Evolutionary conservation across 2,329 filamentous ascomycete species (phyloP).

Genomic region (Microsporum canis): DNA sequence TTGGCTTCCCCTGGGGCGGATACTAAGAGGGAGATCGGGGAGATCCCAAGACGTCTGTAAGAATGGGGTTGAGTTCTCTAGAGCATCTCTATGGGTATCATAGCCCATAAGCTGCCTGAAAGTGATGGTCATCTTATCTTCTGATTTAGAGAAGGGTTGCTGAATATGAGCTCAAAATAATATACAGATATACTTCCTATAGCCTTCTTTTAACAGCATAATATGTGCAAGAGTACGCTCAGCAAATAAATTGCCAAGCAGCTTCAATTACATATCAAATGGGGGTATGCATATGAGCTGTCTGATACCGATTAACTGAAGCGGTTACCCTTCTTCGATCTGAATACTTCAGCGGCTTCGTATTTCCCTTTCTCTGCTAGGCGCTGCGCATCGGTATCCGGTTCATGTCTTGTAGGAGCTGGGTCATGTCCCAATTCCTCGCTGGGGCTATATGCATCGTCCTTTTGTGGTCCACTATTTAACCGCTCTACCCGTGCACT

Average conservation of each 20-base stretch:
- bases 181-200: neutral
- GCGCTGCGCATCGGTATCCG: constrained; percentile 55
- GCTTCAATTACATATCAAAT: neutral
- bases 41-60: no score
- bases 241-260: neutral
- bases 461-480: constrained; percentile 27
- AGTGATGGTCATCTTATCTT: no score
- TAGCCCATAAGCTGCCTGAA: no score
- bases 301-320: constrained; percentile 46
- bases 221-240: neutral
- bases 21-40: no score
- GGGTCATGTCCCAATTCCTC: constrained; percentile 65
- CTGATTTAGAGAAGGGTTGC: no score
- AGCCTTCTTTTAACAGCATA: neutral
- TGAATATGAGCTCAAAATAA: no score
- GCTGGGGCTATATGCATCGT: constrained; percentile 54
- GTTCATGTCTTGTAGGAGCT: constrained; percentile 73
- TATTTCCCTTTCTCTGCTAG: constrained; percentile 78
- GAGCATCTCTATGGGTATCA: no score
- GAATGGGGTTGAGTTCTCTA: no score
- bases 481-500: constrained; percentile 7
- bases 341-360: constrained; percentile 64
- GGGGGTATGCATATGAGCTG: neutral
- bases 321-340: constrained; percentile 72
- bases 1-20: no score